Conservation (phyloP, 164 flowering plant genomes). For the Aristolochia californica region DNA sequence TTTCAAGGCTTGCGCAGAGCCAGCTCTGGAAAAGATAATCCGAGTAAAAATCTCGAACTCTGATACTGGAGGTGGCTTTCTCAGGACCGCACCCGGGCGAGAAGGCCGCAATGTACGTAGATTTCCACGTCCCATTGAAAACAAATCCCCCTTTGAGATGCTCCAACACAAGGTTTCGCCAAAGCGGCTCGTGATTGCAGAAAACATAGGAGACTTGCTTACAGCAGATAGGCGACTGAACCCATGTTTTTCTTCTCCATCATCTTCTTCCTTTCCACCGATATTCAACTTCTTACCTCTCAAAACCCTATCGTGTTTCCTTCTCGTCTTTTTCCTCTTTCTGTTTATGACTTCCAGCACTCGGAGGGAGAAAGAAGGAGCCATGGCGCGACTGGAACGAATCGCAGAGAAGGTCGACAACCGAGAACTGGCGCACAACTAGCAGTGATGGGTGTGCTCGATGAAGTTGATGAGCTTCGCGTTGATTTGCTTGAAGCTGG, state of each 20-base stretch:
- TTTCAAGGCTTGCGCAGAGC: slow-evolving; percentile 94
- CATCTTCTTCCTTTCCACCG: slow-evolving; percentile 9
- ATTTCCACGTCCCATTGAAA: slow-evolving; percentile 68
- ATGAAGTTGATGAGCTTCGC: too few species aligned
- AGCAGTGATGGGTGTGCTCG: too few species aligned
- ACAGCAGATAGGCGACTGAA: slow-evolving; percentile 56
- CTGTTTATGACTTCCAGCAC: not conserved
- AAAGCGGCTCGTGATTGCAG: slow-evolving; percentile 75
- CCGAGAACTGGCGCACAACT: too few species aligned
- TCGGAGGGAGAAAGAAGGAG: not conserved
- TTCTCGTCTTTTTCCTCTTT: slow-evolving; percentile 13
- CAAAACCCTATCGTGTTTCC: slow-evolving; percentile 6
- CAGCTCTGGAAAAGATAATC: slow-evolving; percentile 98
- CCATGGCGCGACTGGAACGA: not conserved
- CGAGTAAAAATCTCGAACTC: slow-evolving; percentile 76
- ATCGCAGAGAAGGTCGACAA: too few species aligned
- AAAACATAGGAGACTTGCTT: slow-evolving; percentile 77
- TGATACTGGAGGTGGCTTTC: slow-evolving; percentile 20
- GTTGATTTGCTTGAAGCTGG: too few species aligned
- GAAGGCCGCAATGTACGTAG: slow-evolving; percentile 41
- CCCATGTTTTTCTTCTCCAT: slow-evolving; percentile 23
- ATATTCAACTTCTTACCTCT: slow-evolving; percentile 3
- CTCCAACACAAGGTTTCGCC: slow-evolving; percentile 87
- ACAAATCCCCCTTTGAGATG: slow-evolving; percentile 37
- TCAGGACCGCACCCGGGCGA: slow-evolving; percentile 20